phyloP scores from a whole-genome alignment of 2,329 filamentous ascomycete species.

The Metarhizium album region DNA sequence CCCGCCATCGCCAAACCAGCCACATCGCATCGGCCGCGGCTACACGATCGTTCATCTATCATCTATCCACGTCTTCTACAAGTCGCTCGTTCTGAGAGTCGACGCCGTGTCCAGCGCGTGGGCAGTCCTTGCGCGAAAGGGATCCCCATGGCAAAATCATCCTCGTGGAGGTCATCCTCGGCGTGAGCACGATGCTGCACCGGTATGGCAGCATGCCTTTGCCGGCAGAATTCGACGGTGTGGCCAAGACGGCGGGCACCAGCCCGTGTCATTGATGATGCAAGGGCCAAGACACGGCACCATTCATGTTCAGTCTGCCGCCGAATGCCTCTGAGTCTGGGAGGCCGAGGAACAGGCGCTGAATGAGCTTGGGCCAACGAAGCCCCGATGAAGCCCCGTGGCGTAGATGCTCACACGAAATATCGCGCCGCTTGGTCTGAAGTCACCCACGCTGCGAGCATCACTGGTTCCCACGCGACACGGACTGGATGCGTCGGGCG shows the following conservation, averaged over 20 bases:
- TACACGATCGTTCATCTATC: constrained; percentile 28
- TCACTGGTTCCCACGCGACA: constrained; percentile 5
- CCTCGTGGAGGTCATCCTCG: constrained; percentile 20
- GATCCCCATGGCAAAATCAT: constrained; percentile 22
- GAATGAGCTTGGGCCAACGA: constrained; percentile 6
- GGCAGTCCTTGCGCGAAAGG: constrained; percentile 11
- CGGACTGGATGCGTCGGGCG: constrained; percentile 8
- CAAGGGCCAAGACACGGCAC: constrained; percentile 21
- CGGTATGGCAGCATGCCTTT: constrained; percentile 13
- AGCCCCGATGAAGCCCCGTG: constrained; percentile 6
- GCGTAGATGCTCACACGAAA: not conserved
- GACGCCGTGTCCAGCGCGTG: constrained; percentile 8
- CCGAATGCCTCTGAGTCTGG: constrained; percentile 19
- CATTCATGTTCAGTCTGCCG: constrained; percentile 19
- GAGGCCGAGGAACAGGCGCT: constrained; percentile 15
- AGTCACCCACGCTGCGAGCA: constrained; percentile 12
- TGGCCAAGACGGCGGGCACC: constrained; percentile 20
- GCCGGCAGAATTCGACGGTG: constrained; percentile 15
- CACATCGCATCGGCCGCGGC: constrained; percentile 21
- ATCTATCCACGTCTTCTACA: constrained; percentile 8
- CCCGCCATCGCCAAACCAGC: constrained; percentile 19
- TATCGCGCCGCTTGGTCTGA: constrained; percentile 1
- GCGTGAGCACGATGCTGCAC: constrained; percentile 20
- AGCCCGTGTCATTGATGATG: constrained; percentile 19
- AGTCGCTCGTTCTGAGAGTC: not conserved